Conservation (phyloP, 257 asterid species). For the Scutellaria baicalensis region DNA sequence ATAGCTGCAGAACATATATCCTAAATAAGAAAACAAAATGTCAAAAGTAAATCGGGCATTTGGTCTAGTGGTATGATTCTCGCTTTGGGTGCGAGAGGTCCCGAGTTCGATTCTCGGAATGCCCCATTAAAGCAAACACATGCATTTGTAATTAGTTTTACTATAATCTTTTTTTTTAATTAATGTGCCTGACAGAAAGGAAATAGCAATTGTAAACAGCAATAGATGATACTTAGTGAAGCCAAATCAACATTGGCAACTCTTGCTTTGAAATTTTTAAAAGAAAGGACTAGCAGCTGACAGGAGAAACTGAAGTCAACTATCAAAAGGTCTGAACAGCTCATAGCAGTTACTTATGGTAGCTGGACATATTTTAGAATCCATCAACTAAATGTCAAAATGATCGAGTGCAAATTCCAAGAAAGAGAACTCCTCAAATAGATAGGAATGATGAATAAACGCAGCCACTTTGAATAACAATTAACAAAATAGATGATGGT, state of each 20-base stretch:
- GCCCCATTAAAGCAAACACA: not conserved
- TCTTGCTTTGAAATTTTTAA: not conserved
- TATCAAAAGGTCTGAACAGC: not conserved
- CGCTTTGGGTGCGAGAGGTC: conserved; percentile 3
- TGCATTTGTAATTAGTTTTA: not conserved
- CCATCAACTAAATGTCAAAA: not conserved
- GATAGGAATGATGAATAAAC: not conserved
- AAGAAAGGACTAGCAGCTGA: not conserved
- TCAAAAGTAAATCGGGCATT: conserved; percentile 23
- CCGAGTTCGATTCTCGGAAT: conserved; percentile 76
- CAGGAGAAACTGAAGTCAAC: not conserved
- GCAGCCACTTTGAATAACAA: not conserved
- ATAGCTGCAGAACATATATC: not conserved
- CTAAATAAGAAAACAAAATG: not conserved
- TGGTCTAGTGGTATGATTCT: conserved; percentile 3
- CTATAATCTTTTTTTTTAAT: not conserved
- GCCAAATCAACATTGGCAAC: not conserved
- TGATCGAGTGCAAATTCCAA: not conserved
- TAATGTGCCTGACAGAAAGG: not conserved
- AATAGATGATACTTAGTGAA: not conserved
- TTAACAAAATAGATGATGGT: not conserved
- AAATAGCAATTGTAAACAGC: not conserved
- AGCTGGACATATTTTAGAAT: not conserved
- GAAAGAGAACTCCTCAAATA: not conserved
- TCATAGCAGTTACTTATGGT: not conserved